Evolutionary conservation across 2,329 filamentous ascomycete genomes (phyloP).

Genomic region (Colletotrichum sp.): DNA sequence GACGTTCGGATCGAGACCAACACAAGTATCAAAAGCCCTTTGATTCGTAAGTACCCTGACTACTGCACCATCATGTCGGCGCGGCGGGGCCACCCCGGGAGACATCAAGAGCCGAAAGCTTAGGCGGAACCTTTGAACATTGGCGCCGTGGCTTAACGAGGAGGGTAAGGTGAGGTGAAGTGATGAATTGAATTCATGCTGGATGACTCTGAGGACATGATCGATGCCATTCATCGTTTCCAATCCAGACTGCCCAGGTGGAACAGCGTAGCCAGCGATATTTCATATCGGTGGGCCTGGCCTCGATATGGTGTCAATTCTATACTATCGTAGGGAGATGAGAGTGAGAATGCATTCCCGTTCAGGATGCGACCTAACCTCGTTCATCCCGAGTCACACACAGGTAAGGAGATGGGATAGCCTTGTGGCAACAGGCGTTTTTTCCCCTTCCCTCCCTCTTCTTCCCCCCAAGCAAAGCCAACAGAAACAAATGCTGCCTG

Average conservation of each 20-base stretch:
- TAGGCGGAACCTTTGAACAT: background rate
- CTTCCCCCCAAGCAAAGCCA: background rate
- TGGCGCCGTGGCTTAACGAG: background rate
- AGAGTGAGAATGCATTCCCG: background rate
- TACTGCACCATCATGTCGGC: constrained; percentile 8
- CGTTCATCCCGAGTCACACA: background rate
- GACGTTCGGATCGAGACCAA: constrained; percentile 15
- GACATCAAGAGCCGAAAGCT: background rate
- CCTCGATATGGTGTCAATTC: background rate
- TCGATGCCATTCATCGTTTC: background rate
- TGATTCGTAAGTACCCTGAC: background rate
- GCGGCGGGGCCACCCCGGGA: background rate
- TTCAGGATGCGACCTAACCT: background rate
- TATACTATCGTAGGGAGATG: background rate
- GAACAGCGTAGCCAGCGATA: background rate
- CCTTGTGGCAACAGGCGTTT: background rate
- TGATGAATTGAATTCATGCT: background rate
- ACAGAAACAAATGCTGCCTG: background rate
- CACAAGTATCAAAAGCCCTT: background rate
- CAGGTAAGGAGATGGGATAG: background rate
- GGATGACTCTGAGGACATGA: background rate
- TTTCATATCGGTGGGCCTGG: background rate
- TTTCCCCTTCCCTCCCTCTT: background rate
- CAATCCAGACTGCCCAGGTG: background rate
- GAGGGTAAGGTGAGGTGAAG: background rate